Evolutionary conservation across 2,329 filamentous ascomycete genomes (phyloP).

Genomic region (Aspergillus sp.): DNA sequence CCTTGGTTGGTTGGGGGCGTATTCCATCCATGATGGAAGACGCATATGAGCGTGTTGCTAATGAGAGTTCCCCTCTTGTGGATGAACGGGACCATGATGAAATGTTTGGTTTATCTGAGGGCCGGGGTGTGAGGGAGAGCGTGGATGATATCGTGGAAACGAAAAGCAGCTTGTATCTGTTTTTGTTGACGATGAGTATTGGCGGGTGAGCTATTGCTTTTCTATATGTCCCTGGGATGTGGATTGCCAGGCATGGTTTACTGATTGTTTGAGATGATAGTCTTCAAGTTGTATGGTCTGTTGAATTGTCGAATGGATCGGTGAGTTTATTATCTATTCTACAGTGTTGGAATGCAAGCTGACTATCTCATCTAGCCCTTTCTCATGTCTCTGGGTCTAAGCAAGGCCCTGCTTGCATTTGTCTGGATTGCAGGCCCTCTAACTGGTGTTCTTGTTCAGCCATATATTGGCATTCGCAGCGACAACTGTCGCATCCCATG

Average conservation of each 20-base stretch:
- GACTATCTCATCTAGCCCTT: slow-evolving; percentile 51
- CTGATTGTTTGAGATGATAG: slow-evolving; percentile 32
- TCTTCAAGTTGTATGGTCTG: slow-evolving; percentile 91
- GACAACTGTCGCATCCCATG: slow-evolving; percentile 70
- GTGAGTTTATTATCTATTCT: slow-evolving; percentile 32
- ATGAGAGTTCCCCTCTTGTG: slow-evolving; percentile 27
- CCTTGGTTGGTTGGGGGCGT: no score
- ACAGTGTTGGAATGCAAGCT: neutral
- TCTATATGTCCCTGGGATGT: neutral
- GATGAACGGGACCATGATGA: slow-evolving; percentile 12
- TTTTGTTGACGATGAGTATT: slow-evolving; percentile 79
- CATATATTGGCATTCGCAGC: slow-evolving; percentile 75
- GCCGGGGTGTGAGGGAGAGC: slow-evolving; percentile 22
- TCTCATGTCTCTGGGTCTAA: slow-evolving; percentile 72
- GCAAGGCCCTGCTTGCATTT: slow-evolving; percentile 75
- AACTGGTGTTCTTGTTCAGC: slow-evolving; percentile 73
- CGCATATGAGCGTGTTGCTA: neutral
- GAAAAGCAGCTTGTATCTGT: slow-evolving; percentile 80
- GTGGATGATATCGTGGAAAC: slow-evolving; percentile 48
- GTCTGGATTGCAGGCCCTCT: slow-evolving; percentile 82
- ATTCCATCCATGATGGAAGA: no score
- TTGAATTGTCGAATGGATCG: slow-evolving; percentile 89
- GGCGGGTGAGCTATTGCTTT: slow-evolving; percentile 52
- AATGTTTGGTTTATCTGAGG: slow-evolving; percentile 6
- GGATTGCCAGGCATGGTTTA: neutral